Base-by-base conservation (phyloP, 805 yeast species). In the Nakazawaea peltata region DNA sequence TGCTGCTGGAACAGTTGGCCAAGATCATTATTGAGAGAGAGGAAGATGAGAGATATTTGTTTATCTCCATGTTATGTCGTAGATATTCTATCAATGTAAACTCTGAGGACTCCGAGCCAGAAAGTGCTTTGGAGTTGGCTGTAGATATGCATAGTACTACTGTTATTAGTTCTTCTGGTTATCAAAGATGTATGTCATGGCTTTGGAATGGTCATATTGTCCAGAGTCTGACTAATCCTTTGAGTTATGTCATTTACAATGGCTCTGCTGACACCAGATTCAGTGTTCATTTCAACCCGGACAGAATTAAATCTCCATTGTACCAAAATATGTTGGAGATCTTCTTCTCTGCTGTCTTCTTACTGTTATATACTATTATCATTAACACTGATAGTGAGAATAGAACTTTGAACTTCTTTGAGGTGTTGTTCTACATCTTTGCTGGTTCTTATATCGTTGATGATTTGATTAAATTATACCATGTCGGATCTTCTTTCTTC, bases 191-290 rank as follows among this genome's bases (percentile, higher is more conserved):
- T 59, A 69, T 85, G 48, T 76, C 79, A 45, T 86, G 95, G 94
- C 56, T 86, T 32, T 86, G 96, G 96, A 64, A 88, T 38, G 96
- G 96, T 19, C 84, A 95, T 94, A 82, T 86, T 42, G 68, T 82
- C 33, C 95, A 85, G 56, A 71, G 81, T 16, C 72, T 77, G 10
- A 55, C 53, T 11, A 85, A 84, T 50, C 84, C 92, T 5, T 67
- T 71, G 17, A 74, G 77, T 12, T 86, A 81, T 47, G 77, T 74
- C 18, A 49, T 78, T 37, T 84, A 80, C 53, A 70, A 67, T 41
- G 76, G 75, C 1, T 70, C 77, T 11, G 65, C 75, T 1, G 73
- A 77, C 17, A 60, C 75, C 4, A 60, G 66, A 11, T 61, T 82
- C 40, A 44, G 57, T 35, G 55, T 69, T 3, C 96, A 86, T 56